A percentile compares a stretch with the other conserved stretches of the same genome.
Evolutionary conservation across 2,329 filamentous ascomycete species (phyloP).

Genomic region (Diaporthe amygdali): DNA sequence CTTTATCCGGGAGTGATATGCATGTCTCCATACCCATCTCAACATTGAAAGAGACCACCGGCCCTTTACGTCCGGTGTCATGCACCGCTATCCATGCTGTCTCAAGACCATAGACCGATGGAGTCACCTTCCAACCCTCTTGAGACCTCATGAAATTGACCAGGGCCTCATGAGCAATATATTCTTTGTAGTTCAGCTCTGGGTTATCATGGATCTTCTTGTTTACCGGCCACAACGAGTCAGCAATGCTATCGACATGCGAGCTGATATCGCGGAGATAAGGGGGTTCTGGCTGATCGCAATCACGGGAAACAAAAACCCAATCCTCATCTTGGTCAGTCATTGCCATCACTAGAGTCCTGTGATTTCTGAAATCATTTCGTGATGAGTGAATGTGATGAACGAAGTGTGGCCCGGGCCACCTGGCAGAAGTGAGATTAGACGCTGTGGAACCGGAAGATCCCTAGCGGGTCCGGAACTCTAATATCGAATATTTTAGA

Average conservation of each 20-base stretch:
- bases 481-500: background rate
- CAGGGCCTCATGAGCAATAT: constrained; percentile 54
- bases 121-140: constrained; percentile 54
- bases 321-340: background rate
- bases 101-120: constrained; percentile 54
- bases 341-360: background rate
- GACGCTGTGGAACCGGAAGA: background rate
- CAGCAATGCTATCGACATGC: constrained; percentile 43
- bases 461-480: background rate
- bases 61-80: constrained; percentile 50
- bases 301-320: background rate
- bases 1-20: fast-evolving
- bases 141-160: constrained; percentile 50
- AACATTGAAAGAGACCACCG: constrained; percentile 51
- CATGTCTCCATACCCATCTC: constrained; percentile 47
- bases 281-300: background rate
- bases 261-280: constrained; percentile 42
- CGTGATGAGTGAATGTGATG: background rate
- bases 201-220: constrained; percentile 58
- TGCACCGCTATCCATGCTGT: constrained; percentile 59
- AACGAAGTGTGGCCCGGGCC: background rate
- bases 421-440: background rate
- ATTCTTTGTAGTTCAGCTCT: constrained; percentile 53
- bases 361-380: background rate
- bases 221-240: constrained; percentile 49